phyloP scores from a whole-genome alignment of 2,329 filamentous ascomycete species.

The Cladosporium halotolerans region DNA sequence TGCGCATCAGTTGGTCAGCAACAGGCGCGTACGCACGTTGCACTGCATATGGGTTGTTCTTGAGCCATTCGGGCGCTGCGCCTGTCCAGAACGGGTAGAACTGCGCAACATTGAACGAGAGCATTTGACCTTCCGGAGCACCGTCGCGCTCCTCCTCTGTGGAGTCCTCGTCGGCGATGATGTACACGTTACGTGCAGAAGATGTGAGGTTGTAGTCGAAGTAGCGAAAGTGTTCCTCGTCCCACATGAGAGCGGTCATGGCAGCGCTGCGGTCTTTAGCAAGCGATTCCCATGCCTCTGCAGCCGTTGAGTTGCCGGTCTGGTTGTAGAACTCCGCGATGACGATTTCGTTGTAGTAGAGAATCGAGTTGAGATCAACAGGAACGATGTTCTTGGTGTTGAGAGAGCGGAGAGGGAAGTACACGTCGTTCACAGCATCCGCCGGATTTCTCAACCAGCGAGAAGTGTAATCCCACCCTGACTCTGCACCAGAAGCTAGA shows the following conservation, averaged over 20 bases:
- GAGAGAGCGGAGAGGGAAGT: constrained; percentile 60
- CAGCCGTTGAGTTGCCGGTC: constrained; percentile 46
- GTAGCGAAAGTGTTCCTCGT: constrained; percentile 55
- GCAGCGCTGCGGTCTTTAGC: constrained; percentile 53
- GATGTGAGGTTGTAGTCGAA: constrained; percentile 65
- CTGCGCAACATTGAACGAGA: constrained; percentile 54
- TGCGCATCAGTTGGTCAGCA: constrained; percentile 45
- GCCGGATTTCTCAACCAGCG: constrained; percentile 53
- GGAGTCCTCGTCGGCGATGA: constrained; percentile 45
- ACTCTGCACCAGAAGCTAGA: constrained; percentile 60
- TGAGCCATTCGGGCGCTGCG: constrained; percentile 52
- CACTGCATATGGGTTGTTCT: constrained; percentile 54
- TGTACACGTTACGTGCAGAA: constrained; percentile 49
- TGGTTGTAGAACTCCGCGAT: constrained; percentile 51
- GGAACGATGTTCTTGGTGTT: constrained; percentile 55
- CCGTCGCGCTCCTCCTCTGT: constrained; percentile 36
- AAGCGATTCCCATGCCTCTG: constrained; percentile 43
- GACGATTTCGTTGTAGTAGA: constrained; percentile 59
- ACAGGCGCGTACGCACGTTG: constrained; percentile 51
- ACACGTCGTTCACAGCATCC: constrained; percentile 54
- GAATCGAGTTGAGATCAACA: constrained; percentile 62
- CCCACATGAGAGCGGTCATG: constrained; percentile 61
- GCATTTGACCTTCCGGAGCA: constrained; percentile 51
- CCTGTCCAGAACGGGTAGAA: constrained; percentile 66
- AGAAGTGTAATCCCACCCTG: constrained; percentile 58